Evolutionary conservation across 495 filamentous ascomycete species (phyloP).

Genomic region (Podospora sp.): DNA sequence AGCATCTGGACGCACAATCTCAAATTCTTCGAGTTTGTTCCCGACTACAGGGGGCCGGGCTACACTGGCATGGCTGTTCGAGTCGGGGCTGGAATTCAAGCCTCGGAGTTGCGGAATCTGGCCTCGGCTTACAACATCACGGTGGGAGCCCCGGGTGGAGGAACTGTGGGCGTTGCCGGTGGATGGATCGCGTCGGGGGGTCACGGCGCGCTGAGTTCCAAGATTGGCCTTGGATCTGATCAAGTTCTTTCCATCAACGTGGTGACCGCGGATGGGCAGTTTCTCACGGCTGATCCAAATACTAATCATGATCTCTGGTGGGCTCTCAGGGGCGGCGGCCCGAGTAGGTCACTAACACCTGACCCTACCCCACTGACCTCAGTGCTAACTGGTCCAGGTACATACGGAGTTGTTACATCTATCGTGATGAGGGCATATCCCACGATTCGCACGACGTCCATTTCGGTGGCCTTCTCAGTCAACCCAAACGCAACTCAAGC

Average conservation of each 20-base stretch:
- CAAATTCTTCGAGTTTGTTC: constrained; percentile 49
- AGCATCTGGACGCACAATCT: constrained; percentile 62
- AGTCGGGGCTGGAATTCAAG: constrained; percentile 51
- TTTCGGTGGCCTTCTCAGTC: constrained; percentile 24
- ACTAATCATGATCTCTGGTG: constrained; percentile 62
- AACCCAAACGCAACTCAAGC: neutral
- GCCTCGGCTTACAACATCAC: constrained; percentile 42
- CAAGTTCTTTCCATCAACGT: constrained; percentile 57
- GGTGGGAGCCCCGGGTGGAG: constrained; percentile 49
- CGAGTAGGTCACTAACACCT: constrained; percentile 39
- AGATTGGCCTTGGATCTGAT: constrained; percentile 55
- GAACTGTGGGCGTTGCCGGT: constrained; percentile 54
- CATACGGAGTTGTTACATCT: constrained; percentile 58
- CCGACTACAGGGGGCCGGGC: constrained; percentile 39
- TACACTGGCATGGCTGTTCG: constrained; percentile 51
- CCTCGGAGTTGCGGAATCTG: constrained; percentile 46
- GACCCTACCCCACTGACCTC: neutral
- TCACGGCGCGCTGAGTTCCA: constrained; percentile 44
- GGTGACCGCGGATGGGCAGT: constrained; percentile 58
- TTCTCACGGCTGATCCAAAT: constrained; percentile 53
- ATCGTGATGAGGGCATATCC: constrained; percentile 48
- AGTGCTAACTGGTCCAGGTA: constrained; percentile 31
- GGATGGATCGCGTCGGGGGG: constrained; percentile 58
- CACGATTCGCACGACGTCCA: constrained; percentile 31
- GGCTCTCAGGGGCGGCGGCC: constrained; percentile 63